Evolutionary conservation across 352 stramenopile species (phyloP), one percentile per base, ranked within the genome.

Genomic region (Elongisporangium senticosum): DNA sequence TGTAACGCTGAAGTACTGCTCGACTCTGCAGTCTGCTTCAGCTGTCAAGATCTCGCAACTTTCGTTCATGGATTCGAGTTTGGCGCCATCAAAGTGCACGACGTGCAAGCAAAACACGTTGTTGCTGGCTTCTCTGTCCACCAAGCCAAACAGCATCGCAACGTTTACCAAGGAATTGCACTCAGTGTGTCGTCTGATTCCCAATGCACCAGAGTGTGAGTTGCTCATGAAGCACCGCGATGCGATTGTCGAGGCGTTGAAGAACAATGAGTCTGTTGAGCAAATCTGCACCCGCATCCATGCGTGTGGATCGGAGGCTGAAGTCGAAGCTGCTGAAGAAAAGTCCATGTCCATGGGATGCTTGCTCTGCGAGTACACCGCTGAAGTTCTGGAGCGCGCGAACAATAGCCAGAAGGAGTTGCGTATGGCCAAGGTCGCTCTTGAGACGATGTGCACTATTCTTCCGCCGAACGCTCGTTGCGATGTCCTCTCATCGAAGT

Each of bases 291-390:
- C 61, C 2, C 68, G 71, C 20, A 80, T 89, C 50, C 51, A 60
- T 20, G 71, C 71, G 40, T 90, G 78, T 59, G 59, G 51, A 5
- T 11, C 57, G 20, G 40, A 43, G 4, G 48, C 61, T 10, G 26
- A 24, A 0, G 37, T 62, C 19, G 51, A 78, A 13, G 52, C 59
- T 10, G 54, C 53, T 0, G 50, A 68, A 17, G 55, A 79, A 19
- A 72, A 73, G 40, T 69, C 68, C 4, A 77, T 85, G 59, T 80
- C 73, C 11, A 69, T 91, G 52, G 64, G 80, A 39, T 95, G 85
- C 54, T 56, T 95, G 21, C 75, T 93, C 51, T 95, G 85, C 28
- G 80, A 95, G 61, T 87, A 87, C 71, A 90, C 78, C 26, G 85
- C 72, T 1, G 79, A 89, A 40, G 61, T 90, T 2, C 61, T 91